A percentile compares a stretch with the other conserved stretches of the same genome.
Evolutionary conservation across 768 basidiomycete genomes (phyloP).

Genomic region (Suillus sp.): DNA sequence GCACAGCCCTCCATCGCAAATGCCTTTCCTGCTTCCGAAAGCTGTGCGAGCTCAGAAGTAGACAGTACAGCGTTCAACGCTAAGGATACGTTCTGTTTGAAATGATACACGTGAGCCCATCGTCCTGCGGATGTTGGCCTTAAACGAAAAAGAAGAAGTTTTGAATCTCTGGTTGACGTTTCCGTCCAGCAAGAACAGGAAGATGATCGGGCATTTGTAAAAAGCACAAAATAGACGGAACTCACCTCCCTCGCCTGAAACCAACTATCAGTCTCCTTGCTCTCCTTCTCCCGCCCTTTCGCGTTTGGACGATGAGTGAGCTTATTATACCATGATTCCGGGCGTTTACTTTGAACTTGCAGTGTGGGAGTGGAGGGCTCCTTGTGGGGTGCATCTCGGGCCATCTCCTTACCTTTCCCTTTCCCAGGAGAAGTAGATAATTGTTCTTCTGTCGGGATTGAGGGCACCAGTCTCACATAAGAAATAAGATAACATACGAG

Average conservation of each 20-base stretch:
- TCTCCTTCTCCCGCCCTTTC: not conserved
- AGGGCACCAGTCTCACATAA: too few relatives aligned
- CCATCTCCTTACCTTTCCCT: not conserved
- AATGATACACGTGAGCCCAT: not conserved
- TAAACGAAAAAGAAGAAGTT: not conserved
- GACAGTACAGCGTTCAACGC: conserved; percentile 32
- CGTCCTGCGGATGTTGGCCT: not conserved
- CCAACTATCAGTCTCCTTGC: not conserved
- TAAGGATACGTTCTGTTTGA: conserved; percentile 26
- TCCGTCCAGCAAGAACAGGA: not conserved
- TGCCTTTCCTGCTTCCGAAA: conserved; percentile 28
- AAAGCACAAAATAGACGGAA: not conserved
- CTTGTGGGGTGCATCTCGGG: not conserved
- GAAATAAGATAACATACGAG: not conserved
- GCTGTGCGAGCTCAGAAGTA: conserved; percentile 16
- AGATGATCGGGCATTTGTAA: too few relatives aligned
- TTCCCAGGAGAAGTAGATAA: not conserved
- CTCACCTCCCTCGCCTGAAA: conserved; percentile 2
- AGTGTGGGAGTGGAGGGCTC: not conserved
- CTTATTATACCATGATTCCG: not conserved
- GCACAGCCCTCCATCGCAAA: conserved; percentile 20
- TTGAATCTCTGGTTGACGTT: not conserved
- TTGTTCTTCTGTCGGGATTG: not conserved
- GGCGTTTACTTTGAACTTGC: not conserved
- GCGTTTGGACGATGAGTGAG: not conserved